A percentile compares a stretch with the other conserved stretches of the same genome.
phyloP scores from a whole-genome alignment of 805 yeast species.

The Cyberlindnera subsufficiens region DNA sequence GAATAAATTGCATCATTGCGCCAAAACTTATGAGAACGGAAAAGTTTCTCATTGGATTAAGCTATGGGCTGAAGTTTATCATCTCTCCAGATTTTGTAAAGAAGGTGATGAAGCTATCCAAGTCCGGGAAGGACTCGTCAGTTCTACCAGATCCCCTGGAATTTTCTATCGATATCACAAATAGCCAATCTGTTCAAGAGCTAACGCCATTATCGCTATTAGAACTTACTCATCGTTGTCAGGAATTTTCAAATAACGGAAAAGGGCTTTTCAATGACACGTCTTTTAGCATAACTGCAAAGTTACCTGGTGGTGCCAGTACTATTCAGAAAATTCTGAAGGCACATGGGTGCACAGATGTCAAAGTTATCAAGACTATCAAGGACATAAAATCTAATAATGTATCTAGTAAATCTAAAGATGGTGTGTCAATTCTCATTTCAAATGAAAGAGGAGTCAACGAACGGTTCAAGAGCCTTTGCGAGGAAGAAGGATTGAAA shows the following conservation, averaged over 20 bases:
- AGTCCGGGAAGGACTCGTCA: slow-evolving; percentile 13
- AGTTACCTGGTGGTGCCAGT: slow-evolving; percentile 54
- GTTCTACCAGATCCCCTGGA: slow-evolving; percentile 20
- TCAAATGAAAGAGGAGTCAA: slow-evolving; percentile 30
- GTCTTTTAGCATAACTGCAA: slow-evolving; percentile 49
- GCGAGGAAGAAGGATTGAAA: slow-evolving; percentile 10
- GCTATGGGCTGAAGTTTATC: slow-evolving; percentile 43
- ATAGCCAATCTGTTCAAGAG: slow-evolving; percentile 28
- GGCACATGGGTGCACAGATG: slow-evolving; percentile 48
- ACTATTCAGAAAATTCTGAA: slow-evolving; percentile 50
- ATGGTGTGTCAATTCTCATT: slow-evolving; percentile 22
- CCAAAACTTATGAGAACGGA: slow-evolving; percentile 83
- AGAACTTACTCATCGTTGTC: slow-evolving; percentile 11
- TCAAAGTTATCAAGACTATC: slow-evolving; percentile 23
- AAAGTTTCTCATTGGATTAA: slow-evolving; percentile 70
- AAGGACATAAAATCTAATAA: slow-evolving; percentile 20
- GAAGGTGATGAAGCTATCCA: slow-evolving; percentile 34
- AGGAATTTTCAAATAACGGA: slow-evolving; percentile 3
- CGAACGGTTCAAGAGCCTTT: slow-evolving; percentile 24
- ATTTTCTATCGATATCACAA: slow-evolving; percentile 29
- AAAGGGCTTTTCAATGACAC: slow-evolving; percentile 40
- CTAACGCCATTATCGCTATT: slow-evolving; percentile 22
- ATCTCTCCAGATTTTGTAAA: slow-evolving; percentile 50
- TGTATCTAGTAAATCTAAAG: slow-evolving; percentile 10
- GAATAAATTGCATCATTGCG: slow-evolving; percentile 55